Percentiles rank a stretch among this genome's conserved stretches.
Evolutionary conservation across 257 asterid genomes (phyloP).

Genomic region (Agastache rugosa): DNA sequence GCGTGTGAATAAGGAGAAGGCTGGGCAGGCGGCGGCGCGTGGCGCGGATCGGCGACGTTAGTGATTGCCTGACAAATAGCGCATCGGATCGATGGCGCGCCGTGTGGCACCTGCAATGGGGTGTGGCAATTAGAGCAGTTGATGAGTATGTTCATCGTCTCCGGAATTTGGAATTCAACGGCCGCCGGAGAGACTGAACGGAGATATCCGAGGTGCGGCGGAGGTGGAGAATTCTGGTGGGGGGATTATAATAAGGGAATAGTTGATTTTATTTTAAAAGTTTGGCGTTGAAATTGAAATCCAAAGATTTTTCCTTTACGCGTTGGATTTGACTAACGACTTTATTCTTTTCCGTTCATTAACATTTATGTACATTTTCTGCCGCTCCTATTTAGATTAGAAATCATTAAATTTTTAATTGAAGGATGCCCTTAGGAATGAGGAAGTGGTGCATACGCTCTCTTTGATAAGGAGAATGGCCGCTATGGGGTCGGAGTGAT

Average conservation of each 20-base stretch:
- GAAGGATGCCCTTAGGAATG: too few relatives aligned
- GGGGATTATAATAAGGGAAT: background rate
- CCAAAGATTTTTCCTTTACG: background rate
- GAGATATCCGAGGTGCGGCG: constrained; percentile 24
- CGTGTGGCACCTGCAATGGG: constrained; percentile 79
- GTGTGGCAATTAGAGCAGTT: constrained; percentile 81
- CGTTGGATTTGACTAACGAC: background rate
- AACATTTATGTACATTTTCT: background rate
- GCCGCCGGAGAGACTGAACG: constrained; percentile 29
- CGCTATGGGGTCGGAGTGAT: too few relatives aligned
- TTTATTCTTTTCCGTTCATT: background rate
- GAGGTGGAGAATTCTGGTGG: background rate
- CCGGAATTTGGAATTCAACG: constrained; percentile 21
- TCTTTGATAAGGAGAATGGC: too few relatives aligned
- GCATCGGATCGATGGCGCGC: constrained; percentile 88
- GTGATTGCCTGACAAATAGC: constrained; percentile 88
- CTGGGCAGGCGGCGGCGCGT: constrained; percentile 50
- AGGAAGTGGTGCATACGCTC: too few relatives aligned
- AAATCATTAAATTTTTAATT: too few relatives aligned
- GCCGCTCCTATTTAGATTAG: background rate
- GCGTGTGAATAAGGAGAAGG: constrained; percentile 65
- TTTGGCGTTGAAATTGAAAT: constrained; percentile 3
- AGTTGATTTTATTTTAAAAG: background rate
- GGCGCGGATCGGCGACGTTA: constrained; percentile 68
- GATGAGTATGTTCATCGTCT: constrained; percentile 63